Base-by-base conservation (phyloP, 2,329 filamentous ascomycete genomes). In the Hansfordia pulvinata region DNA sequence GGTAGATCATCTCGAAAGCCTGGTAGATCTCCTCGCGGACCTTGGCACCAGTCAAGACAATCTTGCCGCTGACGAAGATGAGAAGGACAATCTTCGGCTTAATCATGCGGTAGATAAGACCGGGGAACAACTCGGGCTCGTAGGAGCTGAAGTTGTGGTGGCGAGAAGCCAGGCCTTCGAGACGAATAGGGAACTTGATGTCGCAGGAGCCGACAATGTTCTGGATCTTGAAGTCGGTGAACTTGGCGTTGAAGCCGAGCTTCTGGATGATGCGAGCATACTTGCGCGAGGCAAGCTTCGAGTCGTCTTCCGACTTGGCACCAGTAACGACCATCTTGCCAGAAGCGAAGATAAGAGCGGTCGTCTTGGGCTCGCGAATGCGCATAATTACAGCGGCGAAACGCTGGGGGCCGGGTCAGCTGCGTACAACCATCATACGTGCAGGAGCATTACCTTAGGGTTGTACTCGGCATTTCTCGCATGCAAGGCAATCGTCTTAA, bases 141-240 rank as follows among this genome's bases (percentile, higher is more conserved):
- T 98, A 98, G 31, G 86, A 94, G 59, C 83, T 92, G 74, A 96
- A 98, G 62, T 93, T 93, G 68, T 96, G 88, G 69, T 98, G 90
- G 59, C 86, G 84, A 41, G 80, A 90, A 10, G 90, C 90, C 51
- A 98, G 64, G 58, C 90, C 90, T 54, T 96, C 90, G 32, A 98
- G 69, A 40, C 90, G 84, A 43, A 98, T 94, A 28, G 90, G 90
- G 62, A 98, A 98, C 68, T 94, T 94, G 69, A 98, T 94, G 52
- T 98, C 90, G 56, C 88, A 96, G 33, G 85, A 93, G 38, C 90
- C 90, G 40, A 98, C 90, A 38, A 98, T 96, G 59, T 98, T 98
- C 65, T 94, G 86, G 47, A 98, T 98, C 72, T 96, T 98, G 64
- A 98, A 98, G 56, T 98, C 90, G 40, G 86, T 94, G 58, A 98